Evolutionary conservation across 148 eudicot species (phyloP).

Genomic region (Cornus kousa): DNA sequence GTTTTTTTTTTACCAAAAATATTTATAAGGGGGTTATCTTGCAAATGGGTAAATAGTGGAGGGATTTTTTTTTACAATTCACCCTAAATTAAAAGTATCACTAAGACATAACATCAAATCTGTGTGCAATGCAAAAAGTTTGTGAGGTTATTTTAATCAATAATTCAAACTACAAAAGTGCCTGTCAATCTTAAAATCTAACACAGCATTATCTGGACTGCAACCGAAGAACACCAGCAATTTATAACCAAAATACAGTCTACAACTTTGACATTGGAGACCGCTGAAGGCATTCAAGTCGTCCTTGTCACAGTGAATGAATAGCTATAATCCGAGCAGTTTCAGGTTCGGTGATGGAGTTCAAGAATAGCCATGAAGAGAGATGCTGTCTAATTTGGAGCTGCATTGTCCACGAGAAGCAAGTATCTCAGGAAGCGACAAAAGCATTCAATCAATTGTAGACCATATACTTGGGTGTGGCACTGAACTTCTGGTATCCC

Average conservation of each 20-base stretch:
- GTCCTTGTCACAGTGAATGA: not conserved
- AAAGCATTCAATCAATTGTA: conserved; percentile 53
- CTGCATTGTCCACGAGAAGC: not conserved
- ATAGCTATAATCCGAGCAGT: not conserved
- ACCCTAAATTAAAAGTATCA: too few species aligned
- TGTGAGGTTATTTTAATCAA: too few species aligned
- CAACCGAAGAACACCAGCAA: not conserved
- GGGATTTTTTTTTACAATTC: too few species aligned
- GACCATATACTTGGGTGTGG: conserved; percentile 95
- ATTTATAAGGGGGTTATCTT: too few species aligned
- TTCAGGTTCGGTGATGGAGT: not conserved
- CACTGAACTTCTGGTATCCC: conserved; percentile 97
- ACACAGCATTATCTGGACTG: not conserved
- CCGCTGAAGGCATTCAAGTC: not conserved
- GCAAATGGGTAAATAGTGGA: too few species aligned
- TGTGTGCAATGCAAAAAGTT: too few species aligned
- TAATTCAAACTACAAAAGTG: too few species aligned
- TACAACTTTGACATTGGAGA: not conserved
- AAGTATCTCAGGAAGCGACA: not conserved
- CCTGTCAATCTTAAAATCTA: too few species aligned
- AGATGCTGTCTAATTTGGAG: not conserved
- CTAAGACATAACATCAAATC: too few species aligned
- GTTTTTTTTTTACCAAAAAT: too few species aligned
- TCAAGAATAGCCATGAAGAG: not conserved
- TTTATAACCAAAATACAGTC: not conserved